Evolutionary conservation across 2,329 filamentous ascomycete species (phyloP), one percentile per base, ranked within the genome.

Genomic region (Claviceps sorghi): DNA sequence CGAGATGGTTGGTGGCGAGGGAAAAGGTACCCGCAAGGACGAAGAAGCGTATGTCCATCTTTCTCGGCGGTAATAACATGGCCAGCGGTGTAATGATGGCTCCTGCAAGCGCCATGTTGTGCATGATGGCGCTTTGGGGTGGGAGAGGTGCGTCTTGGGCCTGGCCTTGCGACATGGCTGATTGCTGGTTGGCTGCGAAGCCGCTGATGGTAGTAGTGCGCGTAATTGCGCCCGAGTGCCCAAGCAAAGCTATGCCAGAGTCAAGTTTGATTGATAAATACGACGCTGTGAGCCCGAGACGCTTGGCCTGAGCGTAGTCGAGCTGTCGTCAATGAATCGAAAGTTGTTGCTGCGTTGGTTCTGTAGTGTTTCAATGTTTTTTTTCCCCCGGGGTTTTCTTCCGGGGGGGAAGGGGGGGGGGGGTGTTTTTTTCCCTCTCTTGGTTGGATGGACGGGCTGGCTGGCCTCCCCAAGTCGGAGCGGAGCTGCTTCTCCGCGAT

Each of bases 1-100:
- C 69, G 42, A 82, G 73, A 64, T 77, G 75, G 63, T 77, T 77
- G 53, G 75, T 73, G 52, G 73, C 72, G 57, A 76, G 71, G 32
- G 77, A 73, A 58, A 76, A 72, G 53, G 71, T 70, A 53, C 68
- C 68, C 53, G 69, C 69, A 49, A 81, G 74, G 51, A 77, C 63
- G 48, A 72, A 59, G 62, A 73, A 71, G 54, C 77, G 76, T 49
- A 76, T 53, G 62, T 78, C 74, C 49, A 76, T 61, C 44, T 70
- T 71, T 50, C 76, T 72, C 44, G 76, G 76, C 19, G 77, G 77
- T 26, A 78, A 67, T 44, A 72, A 62, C 60, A 79, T 72, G 22
- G 65, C 72, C 47, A 76, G 58, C 7, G 75, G 70, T 46, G 70
- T 67, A 50, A 77, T 59, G 51, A 77, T 65, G 54, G 74, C 72